Evolutionary conservation across 106 monocot genomes (phyloP).

Genomic region (Agapanthus africanus): DNA sequence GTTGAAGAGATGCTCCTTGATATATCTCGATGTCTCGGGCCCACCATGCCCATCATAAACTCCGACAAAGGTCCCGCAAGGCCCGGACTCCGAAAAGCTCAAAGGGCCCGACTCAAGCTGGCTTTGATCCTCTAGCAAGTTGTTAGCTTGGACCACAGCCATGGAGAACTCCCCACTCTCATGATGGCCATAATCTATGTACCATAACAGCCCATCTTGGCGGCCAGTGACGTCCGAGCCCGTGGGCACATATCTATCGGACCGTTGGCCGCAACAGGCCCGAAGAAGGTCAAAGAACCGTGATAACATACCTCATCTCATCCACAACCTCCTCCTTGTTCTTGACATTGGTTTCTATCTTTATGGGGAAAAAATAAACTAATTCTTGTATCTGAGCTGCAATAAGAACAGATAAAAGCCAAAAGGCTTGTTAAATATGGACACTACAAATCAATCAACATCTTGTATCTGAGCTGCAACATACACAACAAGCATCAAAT

Average conservation of each 20-base stretch:
- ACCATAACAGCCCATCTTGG: constrained; percentile 27
- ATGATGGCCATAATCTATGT: constrained; percentile 28
- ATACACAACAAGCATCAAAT: neutral
- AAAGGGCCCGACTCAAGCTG: constrained; percentile 28
- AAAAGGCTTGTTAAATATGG: neutral
- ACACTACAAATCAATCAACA: neutral
- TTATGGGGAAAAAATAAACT: neutral
- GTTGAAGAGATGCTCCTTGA: constrained; percentile 20
- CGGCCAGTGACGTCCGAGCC: constrained; percentile 12
- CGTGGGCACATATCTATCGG: constrained; percentile 3
- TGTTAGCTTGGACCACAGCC: constrained; percentile 28
- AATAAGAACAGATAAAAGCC: no score
- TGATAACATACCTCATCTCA: constrained; percentile 30
- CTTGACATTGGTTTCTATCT: constrained; percentile 11
- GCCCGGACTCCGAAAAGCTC: constrained; percentile 16
- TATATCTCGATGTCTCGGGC: constrained; percentile 24
- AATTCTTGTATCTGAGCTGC: neutral
- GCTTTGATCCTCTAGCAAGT: constrained; percentile 25
- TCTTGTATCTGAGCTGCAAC: neutral
- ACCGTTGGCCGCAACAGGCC: constrained; percentile 20
- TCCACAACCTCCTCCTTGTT: constrained; percentile 19
- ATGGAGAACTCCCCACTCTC: constrained; percentile 33
- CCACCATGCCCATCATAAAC: constrained; percentile 37
- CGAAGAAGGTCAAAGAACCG: constrained; percentile 15
- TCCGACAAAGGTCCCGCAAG: constrained; percentile 27